A percentile compares a stretch with the other conserved stretches of the same genome.
These are phyloP conservation scores for Aspergillus fumigatus DNA, from an alignment of 2,329 filamentous ascomycete genomes.

Conservation along the genomic window DNA sequence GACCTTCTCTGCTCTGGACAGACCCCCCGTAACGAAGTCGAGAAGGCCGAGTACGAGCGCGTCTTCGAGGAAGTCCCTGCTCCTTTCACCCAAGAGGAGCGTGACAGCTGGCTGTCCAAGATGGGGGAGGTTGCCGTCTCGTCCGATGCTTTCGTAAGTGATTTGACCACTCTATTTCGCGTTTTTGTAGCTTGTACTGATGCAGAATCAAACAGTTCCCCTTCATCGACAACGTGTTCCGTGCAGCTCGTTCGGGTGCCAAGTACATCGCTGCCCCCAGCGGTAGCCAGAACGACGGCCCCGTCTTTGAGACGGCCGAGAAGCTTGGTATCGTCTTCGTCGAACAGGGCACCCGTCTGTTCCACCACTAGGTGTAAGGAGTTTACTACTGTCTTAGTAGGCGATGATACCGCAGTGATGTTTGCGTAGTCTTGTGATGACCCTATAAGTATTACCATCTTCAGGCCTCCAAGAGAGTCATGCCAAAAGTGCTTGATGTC, in stretches of 20 bases:
- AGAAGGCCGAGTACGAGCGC: conserved; percentile 80
- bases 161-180: neutral
- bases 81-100: conserved; percentile 78
- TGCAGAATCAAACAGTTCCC: conserved; percentile 60
- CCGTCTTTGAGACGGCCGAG: conserved; percentile 74
- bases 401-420: neutral
- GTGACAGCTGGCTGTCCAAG: conserved; percentile 78
- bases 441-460: conserved; percentile 6
- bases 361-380: conserved; percentile 69
- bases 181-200: neutral
- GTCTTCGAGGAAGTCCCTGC: conserved; percentile 85
- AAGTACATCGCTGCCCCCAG: conserved; percentile 95
- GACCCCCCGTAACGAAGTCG: conserved; percentile 75
- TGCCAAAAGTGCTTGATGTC: neutral
- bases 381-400: neutral
- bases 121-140: conserved; percentile 73
- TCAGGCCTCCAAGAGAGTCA: neutral
- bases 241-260: conserved; percentile 78
- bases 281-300: conserved; percentile 57
- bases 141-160: conserved; percentile 88
- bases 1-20: conserved; percentile 90
- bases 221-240: conserved; percentile 97
- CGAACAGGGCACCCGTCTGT: conserved; percentile 87
- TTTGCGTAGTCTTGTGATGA: conserved; percentile 5
- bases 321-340: conserved; percentile 91